Evolutionary conservation across 306 rosid genomes (phyloP), one percentile per base, ranked within the genome.

Genomic region (Cucurbita pepo): DNA sequence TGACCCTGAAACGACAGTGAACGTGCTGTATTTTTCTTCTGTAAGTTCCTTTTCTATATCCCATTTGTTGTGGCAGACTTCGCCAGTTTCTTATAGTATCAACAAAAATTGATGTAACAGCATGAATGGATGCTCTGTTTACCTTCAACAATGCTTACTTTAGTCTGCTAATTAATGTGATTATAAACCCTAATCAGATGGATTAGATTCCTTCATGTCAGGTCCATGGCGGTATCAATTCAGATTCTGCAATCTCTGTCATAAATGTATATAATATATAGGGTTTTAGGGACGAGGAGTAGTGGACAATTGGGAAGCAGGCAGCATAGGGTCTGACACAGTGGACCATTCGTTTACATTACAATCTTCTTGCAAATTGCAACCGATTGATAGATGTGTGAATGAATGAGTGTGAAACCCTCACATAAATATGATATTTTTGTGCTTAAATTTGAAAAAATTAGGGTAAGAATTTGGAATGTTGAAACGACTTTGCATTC

Each of bases 1-100:
- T 2, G 69, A 51, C 66, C 76, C 43, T 50, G 59, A 52, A 55
- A 73, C 60, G 89, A 84, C 51, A 64, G 36, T 22, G 72, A 69
- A 7, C 75, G 66, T 79, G 81, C 75, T 22, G 58, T 79, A 76
- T 81, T 77, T 69, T 79, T 59, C 73, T 80, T 78, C 85, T 85
- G 37, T 65, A 19, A 86, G 81, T 44, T 25, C 72, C 16, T 41
- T 77, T 79, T 82, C 70, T 73, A 34, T n/a, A 30, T 54, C 73
- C 70, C 44, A 13, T 63, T 56, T 73, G 56, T 44, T 48, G 73
- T 69, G 57, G 56, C 73, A 69, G 71, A 11, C n/a, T 12, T 22
- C 3, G 14, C 21, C 52, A 41, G 40, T 65, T 63, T 65, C 71
- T 65, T 65, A 44, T 16, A 45, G 45, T 65, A 65, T 65, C 54